A percentile compares a stretch with the other conserved stretches of the same genome.
These are phyloP conservation scores for Athelia sp. DNA, from an alignment of 1,284 basidiomycete species.

Conservation along the genomic window DNA sequence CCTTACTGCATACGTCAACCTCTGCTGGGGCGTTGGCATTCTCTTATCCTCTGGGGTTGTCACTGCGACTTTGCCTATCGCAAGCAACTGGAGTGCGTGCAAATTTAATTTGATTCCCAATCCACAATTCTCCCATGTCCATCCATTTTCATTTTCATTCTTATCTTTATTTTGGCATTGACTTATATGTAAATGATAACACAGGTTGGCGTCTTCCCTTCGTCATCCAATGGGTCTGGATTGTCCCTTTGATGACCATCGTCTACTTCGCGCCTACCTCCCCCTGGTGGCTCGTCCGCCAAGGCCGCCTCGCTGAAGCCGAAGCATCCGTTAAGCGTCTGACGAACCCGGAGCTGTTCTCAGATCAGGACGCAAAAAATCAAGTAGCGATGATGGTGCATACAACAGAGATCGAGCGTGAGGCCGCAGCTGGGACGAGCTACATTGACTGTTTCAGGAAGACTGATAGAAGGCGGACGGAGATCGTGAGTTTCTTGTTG, in stretches of 20 bases:
- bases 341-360: conserved; percentile 18
- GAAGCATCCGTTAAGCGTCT: conserved; percentile 21
- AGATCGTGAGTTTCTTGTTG: conserved; percentile 22
- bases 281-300: conserved; percentile 40
- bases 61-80: conserved; percentile 17
- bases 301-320: conserved; percentile 35
- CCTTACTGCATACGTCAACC: conserved; percentile 40
- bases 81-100: conserved; percentile 13
- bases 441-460: conserved; percentile 35
- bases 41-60: conserved; percentile 36
- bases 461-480: conserved; percentile 33
- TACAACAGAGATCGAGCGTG: conserved; percentile 32
- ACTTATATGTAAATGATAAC: neutral
- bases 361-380: conserved; percentile 25
- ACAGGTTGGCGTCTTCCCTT: conserved; percentile 17
- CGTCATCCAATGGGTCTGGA: conserved; percentile 19
- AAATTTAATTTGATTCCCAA: no score
- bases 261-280: conserved; percentile 17
- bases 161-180: neutral
- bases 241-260: conserved; percentile 14
- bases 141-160: no score
- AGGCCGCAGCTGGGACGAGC: conserved; percentile 22
- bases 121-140: no score
- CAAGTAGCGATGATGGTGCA: conserved; percentile 36
- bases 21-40: conserved; percentile 38